A percentile compares a stretch with the other conserved stretches of the same genome.
Conservation (phyloP, 2,329 filamentous ascomycete species). For the Leptographium flavum region DNA sequence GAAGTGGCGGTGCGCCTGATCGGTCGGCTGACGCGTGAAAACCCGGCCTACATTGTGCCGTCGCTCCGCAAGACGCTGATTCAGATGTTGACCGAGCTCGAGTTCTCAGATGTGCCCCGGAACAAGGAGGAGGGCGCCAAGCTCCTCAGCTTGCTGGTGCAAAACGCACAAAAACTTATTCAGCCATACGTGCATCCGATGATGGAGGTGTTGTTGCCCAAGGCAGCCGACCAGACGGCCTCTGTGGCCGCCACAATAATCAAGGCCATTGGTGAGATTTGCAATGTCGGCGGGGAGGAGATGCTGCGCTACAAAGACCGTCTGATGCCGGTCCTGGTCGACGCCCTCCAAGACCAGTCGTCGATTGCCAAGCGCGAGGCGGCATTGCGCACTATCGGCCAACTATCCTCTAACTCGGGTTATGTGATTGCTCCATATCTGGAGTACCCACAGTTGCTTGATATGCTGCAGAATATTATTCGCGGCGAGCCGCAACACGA, state of each 20-base stretch:
- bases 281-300: constrained; percentile 83
- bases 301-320: constrained; percentile 86
- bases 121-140: constrained; percentile 96
- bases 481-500: constrained; percentile 77
- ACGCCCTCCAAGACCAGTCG: constrained; percentile 85
- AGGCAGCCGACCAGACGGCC: constrained; percentile 70
- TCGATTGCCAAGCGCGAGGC: constrained; percentile 84
- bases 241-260: constrained; percentile 91
- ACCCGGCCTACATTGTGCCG: constrained; percentile 95
- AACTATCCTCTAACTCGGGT: constrained; percentile 87
- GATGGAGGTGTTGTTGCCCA: constrained; percentile 85
- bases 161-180: constrained; percentile 83
- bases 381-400: constrained; percentile 77
- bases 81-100: constrained; percentile 88
- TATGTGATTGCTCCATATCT: constrained; percentile 96
- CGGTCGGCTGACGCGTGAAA: constrained; percentile 76
- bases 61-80: constrained; percentile 89
- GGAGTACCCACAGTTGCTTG: constrained; percentile 86
- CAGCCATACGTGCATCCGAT: constrained; percentile 96
- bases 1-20: constrained; percentile 95
- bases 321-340: constrained; percentile 89
- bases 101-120: constrained; percentile 84
- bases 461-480: constrained; percentile 86
- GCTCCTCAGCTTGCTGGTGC: constrained; percentile 80
- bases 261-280: constrained; percentile 85